Conservation (phyloP, 192 early-diverging fungal genomes). For the Coemansia sp. region DNA sequence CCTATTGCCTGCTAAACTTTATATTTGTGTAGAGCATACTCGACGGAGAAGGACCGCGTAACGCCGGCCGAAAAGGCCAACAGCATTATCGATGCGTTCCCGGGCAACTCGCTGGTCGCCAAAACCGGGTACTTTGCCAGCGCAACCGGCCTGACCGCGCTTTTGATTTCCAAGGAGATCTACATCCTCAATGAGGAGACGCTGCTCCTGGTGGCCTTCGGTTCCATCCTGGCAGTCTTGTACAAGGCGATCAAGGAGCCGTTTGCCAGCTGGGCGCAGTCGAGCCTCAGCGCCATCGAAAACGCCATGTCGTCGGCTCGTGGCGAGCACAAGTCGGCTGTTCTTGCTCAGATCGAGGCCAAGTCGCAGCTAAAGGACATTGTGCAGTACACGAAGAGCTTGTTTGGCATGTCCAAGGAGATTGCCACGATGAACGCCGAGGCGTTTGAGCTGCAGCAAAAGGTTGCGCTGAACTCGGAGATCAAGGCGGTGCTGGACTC, state of each 20-base stretch:
- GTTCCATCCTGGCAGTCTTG: slow-evolving; percentile 74
- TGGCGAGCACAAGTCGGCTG: slow-evolving; percentile 86
- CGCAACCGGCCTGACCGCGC: slow-evolving; percentile 78
- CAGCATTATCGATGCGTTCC: slow-evolving; percentile 89
- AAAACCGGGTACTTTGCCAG: slow-evolving; percentile 89
- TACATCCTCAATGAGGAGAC: slow-evolving; percentile 95
- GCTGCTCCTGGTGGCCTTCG: slow-evolving; percentile 76
- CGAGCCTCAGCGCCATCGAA: slow-evolving; percentile 72
- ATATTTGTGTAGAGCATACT: slow-evolving; percentile 24
- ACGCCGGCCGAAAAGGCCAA: slow-evolving; percentile 74
- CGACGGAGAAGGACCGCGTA: slow-evolving; percentile 34
- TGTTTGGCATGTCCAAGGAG: slow-evolving; percentile 94
- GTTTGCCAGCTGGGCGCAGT: slow-evolving; percentile 72
- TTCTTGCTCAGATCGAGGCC: slow-evolving; percentile 84
- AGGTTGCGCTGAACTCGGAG: slow-evolving; percentile 72
- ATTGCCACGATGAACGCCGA: slow-evolving; percentile 91
- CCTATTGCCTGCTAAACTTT: no score
- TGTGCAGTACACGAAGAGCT: slow-evolving; percentile 87
- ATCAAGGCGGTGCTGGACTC: slow-evolving; percentile 87
- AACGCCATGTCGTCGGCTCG: slow-evolving; percentile 79
- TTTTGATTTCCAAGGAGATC: slow-evolving; percentile 95
- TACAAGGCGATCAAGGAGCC: slow-evolving; percentile 80
- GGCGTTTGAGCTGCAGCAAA: slow-evolving; percentile 93
- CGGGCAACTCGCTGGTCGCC: slow-evolving; percentile 80
- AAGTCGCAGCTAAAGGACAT: slow-evolving; percentile 90